These are phyloP conservation scores for Tetrapisispora pingtungensis DNA, from an alignment of 805 yeast genomes.

Conservation along the genomic window DNA sequence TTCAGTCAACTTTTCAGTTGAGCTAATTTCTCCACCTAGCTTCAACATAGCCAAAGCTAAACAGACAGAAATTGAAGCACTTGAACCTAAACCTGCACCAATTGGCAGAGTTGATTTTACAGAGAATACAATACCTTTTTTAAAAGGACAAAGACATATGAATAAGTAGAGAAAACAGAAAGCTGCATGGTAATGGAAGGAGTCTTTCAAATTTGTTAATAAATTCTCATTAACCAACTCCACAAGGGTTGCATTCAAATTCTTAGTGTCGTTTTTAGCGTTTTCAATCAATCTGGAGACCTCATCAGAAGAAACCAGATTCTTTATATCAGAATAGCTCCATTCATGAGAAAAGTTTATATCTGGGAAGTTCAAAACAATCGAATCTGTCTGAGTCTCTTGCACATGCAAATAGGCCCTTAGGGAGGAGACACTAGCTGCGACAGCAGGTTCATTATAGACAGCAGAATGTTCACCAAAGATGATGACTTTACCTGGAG, in stretches of 20 bases:
- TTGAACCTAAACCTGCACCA: slow-evolving; percentile 94
- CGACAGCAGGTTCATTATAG: slow-evolving; percentile 85
- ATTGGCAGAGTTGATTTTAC: slow-evolving; percentile 82
- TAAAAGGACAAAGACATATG: slow-evolving; percentile 42
- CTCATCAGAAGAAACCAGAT: neutral
- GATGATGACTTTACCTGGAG: slow-evolving; percentile 93
- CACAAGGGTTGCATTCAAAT: slow-evolving; percentile 49
- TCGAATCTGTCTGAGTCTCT: slow-evolving; percentile 30
- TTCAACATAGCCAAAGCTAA: slow-evolving; percentile 63
- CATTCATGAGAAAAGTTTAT: slow-evolving; percentile 58
- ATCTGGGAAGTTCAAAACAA: slow-evolving; percentile 75
- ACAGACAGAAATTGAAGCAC: slow-evolving; percentile 84
- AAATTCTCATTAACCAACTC: slow-evolving; percentile 35
- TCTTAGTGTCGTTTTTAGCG: slow-evolving; percentile 35
- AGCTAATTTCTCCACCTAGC: slow-evolving; percentile 44
- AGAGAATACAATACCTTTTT: slow-evolving; percentile 47
- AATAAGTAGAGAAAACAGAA: slow-evolving; percentile 75
- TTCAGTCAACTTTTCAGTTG: slow-evolving; percentile 26
- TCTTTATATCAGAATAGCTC: slow-evolving; percentile 23
- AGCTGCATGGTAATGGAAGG: slow-evolving; percentile 68
- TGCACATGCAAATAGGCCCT: slow-evolving; percentile 71
- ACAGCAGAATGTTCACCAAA: slow-evolving; percentile 98
- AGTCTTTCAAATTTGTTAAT: slow-evolving; percentile 38
- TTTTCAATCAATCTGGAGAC: slow-evolving; percentile 1
- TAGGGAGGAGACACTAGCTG: slow-evolving; percentile 75